phyloP scores from a whole-genome alignment of 1,284 basidiomycete species.

The Laetiporus sulphureus region DNA sequence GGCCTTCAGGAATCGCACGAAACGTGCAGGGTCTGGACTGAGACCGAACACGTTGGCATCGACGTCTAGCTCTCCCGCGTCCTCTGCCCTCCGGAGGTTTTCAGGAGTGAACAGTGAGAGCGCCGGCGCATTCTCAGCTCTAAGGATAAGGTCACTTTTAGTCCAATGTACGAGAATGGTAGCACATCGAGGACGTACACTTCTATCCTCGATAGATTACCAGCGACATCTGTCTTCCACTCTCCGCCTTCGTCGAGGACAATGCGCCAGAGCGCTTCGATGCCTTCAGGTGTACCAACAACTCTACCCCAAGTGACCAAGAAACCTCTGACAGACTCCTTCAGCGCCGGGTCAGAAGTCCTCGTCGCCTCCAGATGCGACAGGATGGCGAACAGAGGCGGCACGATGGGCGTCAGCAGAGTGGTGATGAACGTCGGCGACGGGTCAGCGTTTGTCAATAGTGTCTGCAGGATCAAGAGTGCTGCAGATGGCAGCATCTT shows the following conservation, averaged over 20 bases:
- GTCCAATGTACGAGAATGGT: too few relatives aligned
- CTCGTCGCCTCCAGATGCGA: constrained; percentile 45
- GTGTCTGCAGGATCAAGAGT: constrained; percentile 41
- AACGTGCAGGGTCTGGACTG: constrained; percentile 64
- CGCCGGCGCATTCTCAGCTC: constrained; percentile 21
- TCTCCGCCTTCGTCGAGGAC: constrained; percentile 44
- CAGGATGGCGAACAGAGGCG: constrained; percentile 61
- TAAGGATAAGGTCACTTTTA: constrained; percentile 12
- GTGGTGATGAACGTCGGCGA: constrained; percentile 59
- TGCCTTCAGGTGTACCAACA: constrained; percentile 43
- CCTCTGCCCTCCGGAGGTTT: constrained; percentile 34
- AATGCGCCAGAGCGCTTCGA: constrained; percentile 55
- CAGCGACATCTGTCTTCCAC: constrained; percentile 52
- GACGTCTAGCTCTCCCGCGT: constrained; percentile 37
- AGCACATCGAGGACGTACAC: constrained; percentile 31
- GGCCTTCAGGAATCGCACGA: constrained; percentile 57
- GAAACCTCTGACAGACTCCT: constrained; percentile 51
- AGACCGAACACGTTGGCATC: constrained; percentile 59
- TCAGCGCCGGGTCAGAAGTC: constrained; percentile 55
- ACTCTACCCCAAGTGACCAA: constrained; percentile 72
- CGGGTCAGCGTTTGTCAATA: constrained; percentile 74
- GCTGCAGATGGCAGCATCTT: constrained; percentile 30
- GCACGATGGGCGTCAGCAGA: constrained; percentile 62
- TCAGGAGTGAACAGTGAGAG: constrained; percentile 47
- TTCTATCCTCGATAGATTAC: constrained; percentile 36